Conservation (phyloP, 495 filamentous ascomycete genomes). For the Pseudomonodictys pantanalensis region DNA sequence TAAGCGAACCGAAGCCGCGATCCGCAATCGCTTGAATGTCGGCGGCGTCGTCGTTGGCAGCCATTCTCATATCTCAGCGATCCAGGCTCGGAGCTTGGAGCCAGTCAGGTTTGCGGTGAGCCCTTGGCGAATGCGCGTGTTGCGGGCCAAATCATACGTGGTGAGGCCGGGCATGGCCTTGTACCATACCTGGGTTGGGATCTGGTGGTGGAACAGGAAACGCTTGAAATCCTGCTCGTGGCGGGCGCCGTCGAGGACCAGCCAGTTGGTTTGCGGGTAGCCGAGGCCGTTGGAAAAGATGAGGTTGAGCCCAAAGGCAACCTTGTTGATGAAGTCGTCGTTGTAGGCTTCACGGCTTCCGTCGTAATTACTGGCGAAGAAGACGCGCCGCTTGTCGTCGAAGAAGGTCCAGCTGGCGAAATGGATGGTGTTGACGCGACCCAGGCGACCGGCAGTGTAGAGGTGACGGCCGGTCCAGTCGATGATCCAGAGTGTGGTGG, state of each 20-base stretch:
- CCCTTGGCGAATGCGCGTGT: constrained; percentile 1
- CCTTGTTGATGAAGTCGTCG: constrained; percentile 5
- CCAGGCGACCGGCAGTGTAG: constrained; percentile 8
- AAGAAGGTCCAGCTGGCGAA: constrained; percentile 4
- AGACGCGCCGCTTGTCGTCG: constrained; percentile 1
- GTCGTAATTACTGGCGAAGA: constrained; percentile 3
- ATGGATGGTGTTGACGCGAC: constrained; percentile 5
- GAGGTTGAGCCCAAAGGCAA: constrained; percentile 1
- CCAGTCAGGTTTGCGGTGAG: constrained; percentile 4
- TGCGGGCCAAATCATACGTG: constrained; percentile 2
- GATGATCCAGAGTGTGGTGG: constrained; percentile 11
- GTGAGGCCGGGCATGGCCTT: constrained; percentile 4
- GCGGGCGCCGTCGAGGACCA: constrained; percentile 1
- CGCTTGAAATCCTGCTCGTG: constrained; percentile 4
- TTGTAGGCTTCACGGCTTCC: constrained; percentile 1
- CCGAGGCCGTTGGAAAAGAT: constrained; percentile 1
- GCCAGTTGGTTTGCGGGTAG: constrained; percentile 4
- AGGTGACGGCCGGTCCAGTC: constrained; percentile 12
- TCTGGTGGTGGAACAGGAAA: constrained; percentile 3
- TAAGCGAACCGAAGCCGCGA: constrained; percentile 3
- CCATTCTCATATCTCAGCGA: constrained; percentile 4
- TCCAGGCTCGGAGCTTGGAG: constrained; percentile 1
- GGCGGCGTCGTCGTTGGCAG: constrained; percentile 1
- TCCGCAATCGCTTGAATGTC: constrained; percentile 2
- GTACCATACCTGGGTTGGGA: constrained; percentile 6